phyloP scores from a whole-genome alignment of 1,139 yeast genomes.

The Taiozyma onychis region DNA sequence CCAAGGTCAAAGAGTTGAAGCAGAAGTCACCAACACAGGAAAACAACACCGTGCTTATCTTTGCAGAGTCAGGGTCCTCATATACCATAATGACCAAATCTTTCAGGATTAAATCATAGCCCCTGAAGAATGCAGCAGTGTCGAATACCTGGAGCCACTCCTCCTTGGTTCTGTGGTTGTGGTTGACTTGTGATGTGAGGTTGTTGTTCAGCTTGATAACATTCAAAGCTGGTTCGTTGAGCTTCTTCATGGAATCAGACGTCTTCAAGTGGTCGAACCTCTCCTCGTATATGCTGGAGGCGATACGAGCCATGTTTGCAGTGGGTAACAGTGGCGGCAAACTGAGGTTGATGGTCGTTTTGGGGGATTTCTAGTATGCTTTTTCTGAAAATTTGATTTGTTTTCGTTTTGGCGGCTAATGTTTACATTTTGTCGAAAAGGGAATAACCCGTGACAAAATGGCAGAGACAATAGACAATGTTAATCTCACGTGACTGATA shows the following conservation, averaged over 20 bases:
- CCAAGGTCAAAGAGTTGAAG: constrained; percentile 56
- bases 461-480: constrained; percentile 4
- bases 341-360: neutral
- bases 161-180: constrained; percentile 11
- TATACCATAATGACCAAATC: constrained; percentile 48
- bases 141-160: constrained; percentile 38
- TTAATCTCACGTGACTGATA: neutral
- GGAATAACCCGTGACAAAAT: neutral
- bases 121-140: constrained; percentile 50
- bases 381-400: neutral
- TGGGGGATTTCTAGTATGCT: neutral
- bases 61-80: constrained; percentile 38
- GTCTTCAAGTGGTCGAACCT: constrained; percentile 8
- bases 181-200: constrained; percentile 6
- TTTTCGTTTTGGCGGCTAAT: constrained; percentile 2
- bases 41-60: constrained; percentile 55
- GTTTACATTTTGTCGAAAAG: neutral
- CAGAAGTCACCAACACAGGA: constrained; percentile 67
- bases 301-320: constrained; percentile 5
- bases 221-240: constrained; percentile 17
- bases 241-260: constrained; percentile 1
- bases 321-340: neutral
- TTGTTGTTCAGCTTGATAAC: constrained; percentile 19
- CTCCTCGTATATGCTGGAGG: constrained; percentile 20
- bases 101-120: constrained; percentile 48